Base-by-base conservation (phyloP, 768 basidiomycete species). In the Mycena galopus region DNA sequence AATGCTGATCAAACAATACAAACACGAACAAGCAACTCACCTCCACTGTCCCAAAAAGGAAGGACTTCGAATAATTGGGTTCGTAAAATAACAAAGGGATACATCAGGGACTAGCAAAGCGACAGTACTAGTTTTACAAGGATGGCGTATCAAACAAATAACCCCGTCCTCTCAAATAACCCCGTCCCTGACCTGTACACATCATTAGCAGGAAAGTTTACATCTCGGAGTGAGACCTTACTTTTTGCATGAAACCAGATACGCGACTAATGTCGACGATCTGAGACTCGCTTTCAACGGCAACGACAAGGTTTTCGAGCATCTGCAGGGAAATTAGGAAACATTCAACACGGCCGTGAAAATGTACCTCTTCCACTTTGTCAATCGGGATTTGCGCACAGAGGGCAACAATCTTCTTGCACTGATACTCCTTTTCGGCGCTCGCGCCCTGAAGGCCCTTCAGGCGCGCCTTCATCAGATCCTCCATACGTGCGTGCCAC, bases 221-320 rank as follows among this genome's bases (percentile, higher is more conserved):
- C 33, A 47, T 30, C 42, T 19, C 44, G 6, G 33, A 17, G 65
- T 42, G 56, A 50, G 35, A 61, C 65, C 85, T 30, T 61, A 94
- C 94, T 87, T 95, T 96, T 81, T 94, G 93, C 93, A 97, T 94
- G 81, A 97, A 96, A 2, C 93, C 93, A 57, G 95, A 95, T 47
- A 97, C 93, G 65, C 95, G 90, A 53, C 90, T 91, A 64, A 96
- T 91, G 80, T 96, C 96, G 33, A 94, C 90, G 67, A 93, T 88
- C 70, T 93, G 90, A 2, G 92, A 83, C 77, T 97, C 96, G 77
- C 95, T 96, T 80, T 97, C 95, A 61, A 98, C 90, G 33, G 96
- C 95, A 74, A 93, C 85, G 32, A 97, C 88, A 61, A 98, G 86
- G 74, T 93, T 91, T 75, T 95, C 95, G 65, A 97, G 85, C 91